These are phyloP conservation scores for Beta lomatogona DNA, from an alignment of 179 eudicot genomes.

Conservation along the genomic window DNA sequence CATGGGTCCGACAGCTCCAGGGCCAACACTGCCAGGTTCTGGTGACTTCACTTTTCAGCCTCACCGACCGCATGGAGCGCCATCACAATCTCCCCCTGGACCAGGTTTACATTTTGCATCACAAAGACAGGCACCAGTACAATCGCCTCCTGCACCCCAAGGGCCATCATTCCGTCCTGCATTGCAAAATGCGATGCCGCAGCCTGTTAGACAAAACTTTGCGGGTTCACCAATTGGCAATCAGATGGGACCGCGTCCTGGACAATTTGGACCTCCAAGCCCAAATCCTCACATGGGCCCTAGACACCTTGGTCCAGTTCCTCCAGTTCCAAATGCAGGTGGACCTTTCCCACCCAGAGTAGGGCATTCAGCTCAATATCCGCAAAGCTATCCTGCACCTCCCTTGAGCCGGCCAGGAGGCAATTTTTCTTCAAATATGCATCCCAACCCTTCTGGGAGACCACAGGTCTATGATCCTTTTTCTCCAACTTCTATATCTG, in stretches of 20 bases:
- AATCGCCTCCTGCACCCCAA: constrained; percentile 46
- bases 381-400: no score
- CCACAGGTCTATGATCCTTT: constrained; percentile 89
- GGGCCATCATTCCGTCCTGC: constrained; percentile 53
- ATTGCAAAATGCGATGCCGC: constrained; percentile 41
- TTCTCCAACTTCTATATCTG: constrained; percentile 56
- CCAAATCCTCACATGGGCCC: no score
- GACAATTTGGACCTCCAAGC: no score
- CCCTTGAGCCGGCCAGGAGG: no score
- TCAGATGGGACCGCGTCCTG: constrained; percentile 50
- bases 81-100: constrained; percentile 43
- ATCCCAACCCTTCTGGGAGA: constrained; percentile 42
- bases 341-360: no score
- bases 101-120: constrained; percentile 39
- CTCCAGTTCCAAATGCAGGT: no score
- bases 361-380: no score
- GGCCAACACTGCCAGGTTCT: constrained; percentile 48
- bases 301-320: no score
- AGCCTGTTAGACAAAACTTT: constrained; percentile 44
- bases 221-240: constrained; percentile 50
- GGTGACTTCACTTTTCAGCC: constrained; percentile 83
- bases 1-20: constrained; percentile 38
- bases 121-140: constrained; percentile 40
- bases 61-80: constrained; percentile 50
- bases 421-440: no score